Percentiles rank a stretch among this genome's conserved stretches.
These are phyloP conservation scores for Auricularia sp. DNA, from an alignment of 768 basidiomycete genomes.

Conservation along the genomic window DNA sequence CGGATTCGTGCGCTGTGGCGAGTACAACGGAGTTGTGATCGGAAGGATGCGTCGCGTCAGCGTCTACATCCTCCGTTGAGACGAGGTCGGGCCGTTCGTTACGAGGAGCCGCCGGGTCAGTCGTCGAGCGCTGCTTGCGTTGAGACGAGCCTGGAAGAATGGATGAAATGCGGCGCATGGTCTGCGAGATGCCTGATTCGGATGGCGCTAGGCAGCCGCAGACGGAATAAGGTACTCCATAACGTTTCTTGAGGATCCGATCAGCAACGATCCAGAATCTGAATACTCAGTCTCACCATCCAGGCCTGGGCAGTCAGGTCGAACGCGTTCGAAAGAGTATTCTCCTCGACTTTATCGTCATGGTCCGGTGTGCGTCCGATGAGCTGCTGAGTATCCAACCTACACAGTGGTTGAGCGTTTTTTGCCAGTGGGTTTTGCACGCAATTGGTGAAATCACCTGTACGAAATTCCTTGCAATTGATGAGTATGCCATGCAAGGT, in stretches of 20 bases:
- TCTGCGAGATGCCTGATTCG: constrained; percentile 10
- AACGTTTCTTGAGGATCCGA: constrained; percentile 10
- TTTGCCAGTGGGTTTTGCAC: no score
- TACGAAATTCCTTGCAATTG: constrained; percentile 47
- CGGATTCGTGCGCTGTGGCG: background rate
- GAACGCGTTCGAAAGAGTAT: constrained; percentile 33
- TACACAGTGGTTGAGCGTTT: background rate
- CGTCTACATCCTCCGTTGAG: constrained; percentile 4
- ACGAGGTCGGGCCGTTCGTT: constrained; percentile 5
- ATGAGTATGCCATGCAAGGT: constrained; percentile 69
- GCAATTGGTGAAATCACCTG: constrained; percentile 4
- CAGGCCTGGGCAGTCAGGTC: constrained; percentile 43
- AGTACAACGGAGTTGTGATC: constrained; percentile 4
- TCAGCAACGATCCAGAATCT: background rate
- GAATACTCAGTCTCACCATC: constrained; percentile 20
- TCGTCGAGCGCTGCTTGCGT: background rate
- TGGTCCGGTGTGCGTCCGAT: constrained; percentile 21
- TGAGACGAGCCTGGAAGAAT: background rate
- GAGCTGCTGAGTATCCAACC: background rate
- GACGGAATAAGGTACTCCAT: constrained; percentile 5
- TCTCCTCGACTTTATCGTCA: constrained; percentile 42
- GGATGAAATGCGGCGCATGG: background rate
- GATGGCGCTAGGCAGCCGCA: constrained; percentile 6
- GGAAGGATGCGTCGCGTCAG: constrained; percentile 5
- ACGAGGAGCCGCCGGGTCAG: background rate